Percentiles rank a stretch among this genome's conserved stretches.
Evolutionary conservation across 352 stramenopile genomes (phyloP).

Genomic region (Globisporangium parvum): DNA sequence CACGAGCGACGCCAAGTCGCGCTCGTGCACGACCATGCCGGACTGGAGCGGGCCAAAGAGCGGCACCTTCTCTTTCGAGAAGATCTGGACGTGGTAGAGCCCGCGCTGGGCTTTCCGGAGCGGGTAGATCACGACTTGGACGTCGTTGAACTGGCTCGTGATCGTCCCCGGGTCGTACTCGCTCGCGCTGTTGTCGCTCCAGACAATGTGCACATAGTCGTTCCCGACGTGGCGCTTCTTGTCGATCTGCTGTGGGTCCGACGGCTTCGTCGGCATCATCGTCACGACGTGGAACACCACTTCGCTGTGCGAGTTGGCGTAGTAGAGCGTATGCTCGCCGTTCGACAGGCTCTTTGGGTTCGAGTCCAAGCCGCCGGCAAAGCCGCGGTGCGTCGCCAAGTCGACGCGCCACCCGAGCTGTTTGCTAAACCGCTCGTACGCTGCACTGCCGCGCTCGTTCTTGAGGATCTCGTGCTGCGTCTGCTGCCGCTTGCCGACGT

Average conservation of each 20-base stretch:
- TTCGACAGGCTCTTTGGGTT: conserved; percentile 84
- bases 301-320: conserved; percentile 75
- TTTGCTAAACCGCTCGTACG: conserved; percentile 66
- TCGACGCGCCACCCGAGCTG: conserved; percentile 79
- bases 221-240: conserved; percentile 88
- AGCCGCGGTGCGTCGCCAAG: conserved; percentile 60
- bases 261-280: conserved; percentile 80
- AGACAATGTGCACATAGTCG: conserved; percentile 85
- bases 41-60: conserved; percentile 76
- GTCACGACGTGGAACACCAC: conserved; percentile 87
- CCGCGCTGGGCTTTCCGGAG: conserved; percentile 53
- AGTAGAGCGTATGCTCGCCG: conserved; percentile 66
- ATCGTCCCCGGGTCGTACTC: conserved; percentile 83
- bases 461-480: conserved; percentile 75
- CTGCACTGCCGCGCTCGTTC: conserved; percentile 59
- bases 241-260: conserved; percentile 82
- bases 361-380: conserved; percentile 66
- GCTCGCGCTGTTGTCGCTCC: conserved; percentile 74
- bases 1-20: conserved; percentile 63
- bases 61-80: conserved; percentile 78
- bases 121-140: conserved; percentile 83
- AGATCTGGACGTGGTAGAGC: conserved; percentile 71
- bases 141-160: conserved; percentile 86
- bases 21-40: conserved; percentile 76
- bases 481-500: conserved; percentile 69